These are phyloP conservation scores for Escallonia rubra DNA, from an alignment of 129 eudicot genomes.

Conservation along the genomic window DNA sequence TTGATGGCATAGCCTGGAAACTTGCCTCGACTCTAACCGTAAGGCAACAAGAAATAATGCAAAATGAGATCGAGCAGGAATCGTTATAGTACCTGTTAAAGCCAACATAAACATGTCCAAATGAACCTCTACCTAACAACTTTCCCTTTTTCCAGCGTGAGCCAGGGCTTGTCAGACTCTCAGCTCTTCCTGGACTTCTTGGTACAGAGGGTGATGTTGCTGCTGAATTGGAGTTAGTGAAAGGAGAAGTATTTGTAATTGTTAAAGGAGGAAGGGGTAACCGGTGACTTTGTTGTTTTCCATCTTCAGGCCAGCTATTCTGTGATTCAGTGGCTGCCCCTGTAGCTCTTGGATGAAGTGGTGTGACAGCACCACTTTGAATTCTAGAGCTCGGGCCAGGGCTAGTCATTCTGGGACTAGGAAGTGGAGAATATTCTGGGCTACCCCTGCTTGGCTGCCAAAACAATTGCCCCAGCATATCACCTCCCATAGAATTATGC, in stretches of 20 bases:
- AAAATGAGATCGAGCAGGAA: background rate
- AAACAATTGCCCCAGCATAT: conserved; percentile 80
- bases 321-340: conserved; percentile 54
- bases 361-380: conserved; percentile 97
- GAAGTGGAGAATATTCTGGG: conserved; percentile 94
- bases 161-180: conserved; percentile 62
- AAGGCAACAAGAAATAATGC: background rate
- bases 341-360: conserved; percentile 90
- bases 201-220: conserved; percentile 92
- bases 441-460: conserved; percentile 99
- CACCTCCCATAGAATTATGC: conserved; percentile 98
- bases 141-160: conserved; percentile 94
- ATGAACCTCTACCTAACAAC: conserved; percentile 91
- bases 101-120: conserved; percentile 97
- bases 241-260: conserved; percentile 55
- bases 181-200: conserved; percentile 82
- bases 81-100: conserved; percentile 60
- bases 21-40: background rate
- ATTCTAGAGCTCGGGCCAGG: conserved; percentile 97
- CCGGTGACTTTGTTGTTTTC: conserved; percentile 66
- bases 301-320: conserved; percentile 64
- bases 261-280: conserved; percentile 89
- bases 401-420: conserved; percentile 90
- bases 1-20: background rate
- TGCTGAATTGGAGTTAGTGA: conserved; percentile 76